These are phyloP conservation scores for Xerocomellus amylosporus DNA, from an alignment of 768 basidiomycete species.

Conservation along the genomic window DNA sequence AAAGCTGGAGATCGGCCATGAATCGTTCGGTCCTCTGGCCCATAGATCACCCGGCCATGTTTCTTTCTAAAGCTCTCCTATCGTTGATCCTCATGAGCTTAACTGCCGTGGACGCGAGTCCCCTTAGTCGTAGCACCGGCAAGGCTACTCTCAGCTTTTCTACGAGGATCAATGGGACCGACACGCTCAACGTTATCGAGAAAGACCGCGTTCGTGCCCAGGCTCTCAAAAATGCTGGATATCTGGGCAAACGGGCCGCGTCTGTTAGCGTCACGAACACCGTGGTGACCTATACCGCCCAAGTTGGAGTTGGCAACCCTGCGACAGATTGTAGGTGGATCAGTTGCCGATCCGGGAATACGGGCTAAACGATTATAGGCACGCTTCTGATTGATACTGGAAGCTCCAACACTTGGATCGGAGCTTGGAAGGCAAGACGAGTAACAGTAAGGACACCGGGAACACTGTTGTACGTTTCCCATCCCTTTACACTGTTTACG, in stretches of 20 bases:
- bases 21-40: too few species aligned
- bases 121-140: slow-evolving; percentile 2
- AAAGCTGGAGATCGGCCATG: background rate
- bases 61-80: slow-evolving; percentile 6
- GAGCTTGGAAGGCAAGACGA: background rate
- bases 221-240: background rate
- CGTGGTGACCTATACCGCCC: slow-evolving; percentile 23
- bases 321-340: slow-evolving; percentile 23
- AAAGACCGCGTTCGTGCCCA: slow-evolving; percentile 22
- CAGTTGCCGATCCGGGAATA: background rate
- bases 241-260: slow-evolving; percentile 1
- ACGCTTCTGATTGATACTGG: slow-evolving; percentile 31
- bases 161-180: slow-evolving; percentile 9
- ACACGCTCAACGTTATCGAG: slow-evolving; percentile 10
- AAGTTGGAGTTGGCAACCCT: slow-evolving; percentile 29
- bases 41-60: slow-evolving; percentile 11
- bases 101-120: slow-evolving; percentile 12
- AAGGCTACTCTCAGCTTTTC: slow-evolving; percentile 14
- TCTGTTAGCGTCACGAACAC: slow-evolving; percentile 18
- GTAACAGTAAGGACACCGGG: slow-evolving; percentile 18
- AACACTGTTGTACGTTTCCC: slow-evolving; percentile 14
- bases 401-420: slow-evolving; percentile 25
- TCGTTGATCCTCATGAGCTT: slow-evolving; percentile 12
- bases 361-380: slow-evolving; percentile 22
- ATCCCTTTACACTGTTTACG: background rate